phyloP scores from a whole-genome alignment of 345 rosid species.

The Hirschfeldia incana region DNA sequence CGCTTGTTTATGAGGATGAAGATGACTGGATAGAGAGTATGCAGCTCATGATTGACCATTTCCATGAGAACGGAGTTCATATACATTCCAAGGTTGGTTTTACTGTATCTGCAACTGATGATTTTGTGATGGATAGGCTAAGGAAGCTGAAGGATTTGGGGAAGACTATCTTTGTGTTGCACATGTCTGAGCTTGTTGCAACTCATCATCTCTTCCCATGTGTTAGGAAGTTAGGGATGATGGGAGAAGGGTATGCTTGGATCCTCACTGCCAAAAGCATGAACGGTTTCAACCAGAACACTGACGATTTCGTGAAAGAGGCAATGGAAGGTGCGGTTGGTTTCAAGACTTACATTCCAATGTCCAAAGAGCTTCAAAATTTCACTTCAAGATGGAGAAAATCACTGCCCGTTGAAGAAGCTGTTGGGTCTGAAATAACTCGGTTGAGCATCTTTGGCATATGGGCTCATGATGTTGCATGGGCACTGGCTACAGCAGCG shows the following conservation, averaged over 20 bases:
- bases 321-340: no score
- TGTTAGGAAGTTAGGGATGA: slow-evolving; percentile 31
- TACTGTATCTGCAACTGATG: no score
- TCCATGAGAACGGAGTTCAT: no score
- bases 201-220: slow-evolving; percentile 29
- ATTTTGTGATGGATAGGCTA: no score
- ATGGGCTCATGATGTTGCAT: slow-evolving; percentile 43
- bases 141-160: slow-evolving; percentile 12
- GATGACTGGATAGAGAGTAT: no score
- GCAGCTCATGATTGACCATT: no score
- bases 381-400: slow-evolving; percentile 41
- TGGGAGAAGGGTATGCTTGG: slow-evolving; percentile 47
- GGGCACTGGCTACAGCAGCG: slow-evolving; percentile 35
- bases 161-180: slow-evolving; percentile 27
- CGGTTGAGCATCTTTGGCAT: slow-evolving; percentile 29
- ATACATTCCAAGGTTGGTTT: no score
- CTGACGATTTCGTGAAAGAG: no score
- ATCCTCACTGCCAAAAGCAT: slow-evolving; percentile 34
- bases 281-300: background rate
- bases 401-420: background rate
- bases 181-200: slow-evolving; percentile 29
- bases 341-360: slow-evolving; percentile 39
- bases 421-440: no score
- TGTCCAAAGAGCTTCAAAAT: slow-evolving; percentile 35
- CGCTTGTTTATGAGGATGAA: no score